Evolutionary conservation across 1,284 basidiomycete species (phyloP).

Genomic region (Clitocybe nebularis): DNA sequence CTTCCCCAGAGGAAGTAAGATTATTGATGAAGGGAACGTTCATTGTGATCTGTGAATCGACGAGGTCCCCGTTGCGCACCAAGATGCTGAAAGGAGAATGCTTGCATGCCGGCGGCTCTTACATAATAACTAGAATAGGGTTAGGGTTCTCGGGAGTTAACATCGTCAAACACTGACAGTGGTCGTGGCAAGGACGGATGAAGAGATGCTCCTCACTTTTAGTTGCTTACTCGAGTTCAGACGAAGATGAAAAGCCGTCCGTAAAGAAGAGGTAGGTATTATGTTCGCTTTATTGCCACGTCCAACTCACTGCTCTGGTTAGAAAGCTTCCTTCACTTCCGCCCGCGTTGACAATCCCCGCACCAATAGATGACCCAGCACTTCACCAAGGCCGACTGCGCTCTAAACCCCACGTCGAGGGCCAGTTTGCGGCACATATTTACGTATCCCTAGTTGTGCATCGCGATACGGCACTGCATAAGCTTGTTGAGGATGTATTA

Average conservation of each 20-base stretch:
- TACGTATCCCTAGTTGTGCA: constrained; percentile 59
- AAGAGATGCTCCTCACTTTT: constrained; percentile 23
- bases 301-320: constrained; percentile 1
- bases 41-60: constrained; percentile 30
- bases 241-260: constrained; percentile 18
- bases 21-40: constrained; percentile 73
- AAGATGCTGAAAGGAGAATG: too few relatives aligned
- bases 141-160: constrained; percentile 18
- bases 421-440: constrained; percentile 74
- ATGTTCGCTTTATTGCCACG: background rate
- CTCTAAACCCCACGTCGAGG: constrained; percentile 71
- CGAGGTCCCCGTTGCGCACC: too few relatives aligned
- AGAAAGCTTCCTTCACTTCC: constrained; percentile 64
- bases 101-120: background rate
- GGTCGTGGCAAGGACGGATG: constrained; percentile 17
- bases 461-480: constrained; percentile 36
- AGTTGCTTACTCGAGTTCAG: constrained; percentile 31
- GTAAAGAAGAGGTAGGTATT: constrained; percentile 29
- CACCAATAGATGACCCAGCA: constrained; percentile 60
- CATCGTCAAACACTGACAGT: background rate
- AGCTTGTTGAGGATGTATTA: constrained; percentile 48
- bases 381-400: constrained; percentile 77
- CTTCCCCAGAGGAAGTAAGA: constrained; percentile 35
- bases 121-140: constrained; percentile 13
- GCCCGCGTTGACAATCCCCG: constrained; percentile 38